A percentile compares a stretch with the other conserved stretches of the same genome.
Evolutionary conservation across 768 basidiomycete species (phyloP).

Genomic region (Lentinula sp.): DNA sequence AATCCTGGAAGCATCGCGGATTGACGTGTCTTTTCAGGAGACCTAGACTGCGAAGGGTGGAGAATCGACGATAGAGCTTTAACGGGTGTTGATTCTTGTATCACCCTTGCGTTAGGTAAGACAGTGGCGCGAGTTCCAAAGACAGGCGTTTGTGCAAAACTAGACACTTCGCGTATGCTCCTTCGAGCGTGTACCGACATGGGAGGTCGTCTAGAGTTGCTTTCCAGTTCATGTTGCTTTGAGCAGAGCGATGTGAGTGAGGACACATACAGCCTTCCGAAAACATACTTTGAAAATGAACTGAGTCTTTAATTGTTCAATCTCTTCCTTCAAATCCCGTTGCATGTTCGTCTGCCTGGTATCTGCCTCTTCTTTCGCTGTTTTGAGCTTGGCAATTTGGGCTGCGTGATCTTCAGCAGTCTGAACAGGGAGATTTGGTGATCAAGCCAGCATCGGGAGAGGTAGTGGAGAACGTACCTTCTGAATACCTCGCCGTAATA

Average conservation of each 20-base stretch:
- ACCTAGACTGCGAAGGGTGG: conserved; percentile 12
- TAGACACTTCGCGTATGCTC: neutral
- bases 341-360: conserved; percentile 47
- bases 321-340: conserved; percentile 59
- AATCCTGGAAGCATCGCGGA: conserved; percentile 41
- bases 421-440: conserved; percentile 24
- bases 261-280: conserved; percentile 1
- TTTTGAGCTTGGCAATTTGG: conserved; percentile 49
- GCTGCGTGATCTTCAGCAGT: conserved; percentile 51
- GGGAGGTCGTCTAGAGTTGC: conserved; percentile 15
- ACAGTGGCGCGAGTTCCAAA: neutral
- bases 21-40: conserved; percentile 28
- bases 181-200: conserved; percentile 11
- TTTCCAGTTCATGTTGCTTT: conserved; percentile 9
- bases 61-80: conserved; percentile 6
- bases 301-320: conserved; percentile 65
- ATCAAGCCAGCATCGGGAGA: neutral
- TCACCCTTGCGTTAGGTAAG: neutral
- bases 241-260: neutral
- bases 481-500: conserved; percentile 60
- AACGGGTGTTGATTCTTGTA: neutral
- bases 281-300: conserved; percentile 58
- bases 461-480: conserved; percentile 35
- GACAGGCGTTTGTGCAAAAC: conserved; percentile 1
- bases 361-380: conserved; percentile 57